These are phyloP conservation scores for Colletotrichum liriopes DNA, from an alignment of 2,329 filamentous ascomycete species.

Conservation along the genomic window DNA sequence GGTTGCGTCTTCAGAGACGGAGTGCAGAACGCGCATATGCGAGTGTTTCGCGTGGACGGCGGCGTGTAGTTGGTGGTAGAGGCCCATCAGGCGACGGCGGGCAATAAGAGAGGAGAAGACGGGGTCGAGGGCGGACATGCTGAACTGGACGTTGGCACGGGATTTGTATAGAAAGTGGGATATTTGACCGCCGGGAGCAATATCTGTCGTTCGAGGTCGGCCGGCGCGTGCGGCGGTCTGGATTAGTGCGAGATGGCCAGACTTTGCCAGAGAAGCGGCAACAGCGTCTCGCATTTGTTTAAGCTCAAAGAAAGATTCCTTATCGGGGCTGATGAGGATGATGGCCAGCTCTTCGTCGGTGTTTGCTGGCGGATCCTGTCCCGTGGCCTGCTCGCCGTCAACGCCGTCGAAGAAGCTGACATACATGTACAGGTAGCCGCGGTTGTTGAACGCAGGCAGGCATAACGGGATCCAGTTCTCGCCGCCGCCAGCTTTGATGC, in stretches of 20 bases:
- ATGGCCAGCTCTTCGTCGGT: constrained; percentile 89
- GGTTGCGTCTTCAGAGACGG: constrained; percentile 80
- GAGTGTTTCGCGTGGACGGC: constrained; percentile 88
- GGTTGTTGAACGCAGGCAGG: constrained; percentile 96
- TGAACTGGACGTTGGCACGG: constrained; percentile 93
- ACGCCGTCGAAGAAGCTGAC: constrained; percentile 90
- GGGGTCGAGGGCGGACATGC: constrained; percentile 86
- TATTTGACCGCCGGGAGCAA: constrained; percentile 84
- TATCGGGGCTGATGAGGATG: constrained; percentile 91
- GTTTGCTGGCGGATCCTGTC: constrained; percentile 66
- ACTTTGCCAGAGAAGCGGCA: constrained; percentile 80
- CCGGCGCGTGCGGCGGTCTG: constrained; percentile 79
- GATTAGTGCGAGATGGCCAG: constrained; percentile 82
- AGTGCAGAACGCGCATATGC: constrained; percentile 89
- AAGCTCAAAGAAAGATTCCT: constrained; percentile 93
- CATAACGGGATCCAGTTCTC: constrained; percentile 99
- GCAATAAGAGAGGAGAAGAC: constrained; percentile 73
- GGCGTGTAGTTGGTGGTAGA: constrained; percentile 89
- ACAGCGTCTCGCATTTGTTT: constrained; percentile 79
- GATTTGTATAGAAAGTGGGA: constrained; percentile 98
- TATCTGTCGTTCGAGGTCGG: constrained; percentile 79
- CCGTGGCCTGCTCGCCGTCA: constrained; percentile 57
- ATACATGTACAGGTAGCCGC: constrained; percentile 98
- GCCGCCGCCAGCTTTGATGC: constrained; percentile 89
- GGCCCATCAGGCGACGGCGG: constrained; percentile 81